phyloP scores from a whole-genome alignment of 2,329 filamentous ascomycete species.

The Cercospora nicotianae region DNA sequence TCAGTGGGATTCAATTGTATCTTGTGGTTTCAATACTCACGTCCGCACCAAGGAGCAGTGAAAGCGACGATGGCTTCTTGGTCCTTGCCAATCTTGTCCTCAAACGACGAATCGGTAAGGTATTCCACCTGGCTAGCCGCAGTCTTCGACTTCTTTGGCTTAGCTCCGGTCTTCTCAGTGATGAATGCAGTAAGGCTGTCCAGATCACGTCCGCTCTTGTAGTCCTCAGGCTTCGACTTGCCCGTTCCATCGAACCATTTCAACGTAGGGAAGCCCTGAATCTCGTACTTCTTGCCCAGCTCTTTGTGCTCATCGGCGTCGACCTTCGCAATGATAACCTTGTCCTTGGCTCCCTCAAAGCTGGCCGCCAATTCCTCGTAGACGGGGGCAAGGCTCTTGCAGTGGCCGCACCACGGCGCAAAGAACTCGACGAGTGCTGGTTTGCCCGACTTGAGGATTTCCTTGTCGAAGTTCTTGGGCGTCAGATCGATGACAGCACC shows the following conservation, averaged over 20 bases:
- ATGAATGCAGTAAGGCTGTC: conserved; percentile 82
- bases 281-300: conserved; percentile 80
- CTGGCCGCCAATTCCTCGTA: conserved; percentile 84
- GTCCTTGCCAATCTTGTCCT: conserved; percentile 73
- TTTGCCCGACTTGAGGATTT: conserved; percentile 88
- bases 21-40: conserved; percentile 60
- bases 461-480: conserved; percentile 85
- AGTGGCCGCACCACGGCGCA: conserved; percentile 98
- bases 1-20: conserved; percentile 6
- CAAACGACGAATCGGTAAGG: conserved; percentile 78
- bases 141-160: conserved; percentile 72
- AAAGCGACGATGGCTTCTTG: conserved; percentile 94
- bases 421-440: conserved; percentile 98
- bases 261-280: conserved; percentile 93
- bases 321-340: conserved; percentile 89
- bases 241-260: conserved; percentile 98
- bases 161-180: conserved; percentile 80
- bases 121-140: conserved; percentile 73
- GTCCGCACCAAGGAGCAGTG: conserved; percentile 97
- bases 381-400: conserved; percentile 92
- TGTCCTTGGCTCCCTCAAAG: conserved; percentile 72
- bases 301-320: conserved; percentile 87
- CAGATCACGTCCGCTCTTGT: conserved; percentile 81
- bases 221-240: conserved; percentile 72
- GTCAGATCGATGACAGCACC: conserved; percentile 88